A percentile compares a stretch with the other conserved stretches of the same genome.
These are phyloP conservation scores for Blastocystis sp. DNA, from an alignment of 352 stramenopile genomes.

Conservation along the genomic window DNA sequence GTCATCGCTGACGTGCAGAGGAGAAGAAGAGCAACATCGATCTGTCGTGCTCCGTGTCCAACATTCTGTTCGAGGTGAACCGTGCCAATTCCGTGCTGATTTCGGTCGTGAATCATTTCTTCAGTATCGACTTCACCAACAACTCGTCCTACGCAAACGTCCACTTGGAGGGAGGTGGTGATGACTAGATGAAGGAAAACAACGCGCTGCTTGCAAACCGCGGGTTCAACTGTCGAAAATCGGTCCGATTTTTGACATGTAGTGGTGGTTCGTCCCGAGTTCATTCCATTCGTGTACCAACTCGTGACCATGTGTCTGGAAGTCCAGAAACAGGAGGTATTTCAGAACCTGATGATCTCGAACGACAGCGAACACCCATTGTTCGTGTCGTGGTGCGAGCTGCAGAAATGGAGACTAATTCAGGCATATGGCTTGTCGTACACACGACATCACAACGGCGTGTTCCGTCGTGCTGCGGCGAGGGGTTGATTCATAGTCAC, in stretches of 20 bases:
- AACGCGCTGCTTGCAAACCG: slow-evolving; percentile 2
- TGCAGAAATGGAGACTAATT: slow-evolving; percentile 48
- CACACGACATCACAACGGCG: slow-evolving; percentile 23
- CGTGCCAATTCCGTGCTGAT: neutral
- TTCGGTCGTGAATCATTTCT: neutral
- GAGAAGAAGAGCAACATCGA: slow-evolving; percentile 34
- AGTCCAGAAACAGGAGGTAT: slow-evolving; percentile 30
- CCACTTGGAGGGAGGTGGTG: neutral
- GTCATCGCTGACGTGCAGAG: neutral
- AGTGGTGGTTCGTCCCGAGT: slow-evolving; percentile 25
- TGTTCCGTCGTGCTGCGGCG: slow-evolving; percentile 31
- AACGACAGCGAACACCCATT: slow-evolving; percentile 42
- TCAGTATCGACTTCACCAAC: slow-evolving; percentile 8
- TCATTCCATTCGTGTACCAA: slow-evolving; percentile 1
- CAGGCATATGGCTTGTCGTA: slow-evolving; percentile 60
- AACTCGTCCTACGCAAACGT: slow-evolving; percentile 11
- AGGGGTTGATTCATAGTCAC: neutral
- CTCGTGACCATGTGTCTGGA: neutral
- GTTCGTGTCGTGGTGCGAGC: slow-evolving; percentile 42
- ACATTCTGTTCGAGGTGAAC: neutral
- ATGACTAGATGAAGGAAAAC: slow-evolving; percentile 48
- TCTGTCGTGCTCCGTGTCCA: slow-evolving; percentile 29
- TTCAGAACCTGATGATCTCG: slow-evolving; percentile 5
- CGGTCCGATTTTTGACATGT: neutral
- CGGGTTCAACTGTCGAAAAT: slow-evolving; percentile 7